Percentiles rank a stretch among this genome's conserved stretches.
Conservation (phyloP, 805 yeast genomes). For the Wilhelminamyces savonicus region DNA sequence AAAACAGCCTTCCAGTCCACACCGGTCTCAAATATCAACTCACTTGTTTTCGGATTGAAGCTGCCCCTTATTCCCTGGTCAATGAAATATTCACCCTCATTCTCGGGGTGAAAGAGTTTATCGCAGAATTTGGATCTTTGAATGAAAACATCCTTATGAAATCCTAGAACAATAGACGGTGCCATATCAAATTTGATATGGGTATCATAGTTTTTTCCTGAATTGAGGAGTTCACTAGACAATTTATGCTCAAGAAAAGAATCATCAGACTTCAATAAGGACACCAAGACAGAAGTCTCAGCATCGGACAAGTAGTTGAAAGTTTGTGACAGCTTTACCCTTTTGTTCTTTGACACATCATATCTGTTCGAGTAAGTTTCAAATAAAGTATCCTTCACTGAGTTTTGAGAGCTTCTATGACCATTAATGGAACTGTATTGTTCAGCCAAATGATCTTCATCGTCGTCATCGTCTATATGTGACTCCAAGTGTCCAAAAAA, state of each 20-base stretch:
- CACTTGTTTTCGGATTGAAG: conserved; percentile 8
- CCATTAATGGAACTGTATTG: no score
- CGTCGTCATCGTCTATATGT: neutral
- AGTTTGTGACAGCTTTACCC: conserved; percentile 8
- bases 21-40: conserved; percentile 14
- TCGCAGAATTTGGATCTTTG: conserved; percentile 23
- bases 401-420: neutral
- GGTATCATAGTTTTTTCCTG: conserved; percentile 30
- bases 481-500: neutral
- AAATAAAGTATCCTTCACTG: conserved; percentile 13
- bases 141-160: conserved; percentile 26
- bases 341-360: conserved; percentile 7
- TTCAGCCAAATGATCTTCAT: neutral
- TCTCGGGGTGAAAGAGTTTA: conserved; percentile 14
- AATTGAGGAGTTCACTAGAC: conserved; percentile 1
- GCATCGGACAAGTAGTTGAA: conserved; percentile 7
- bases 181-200: conserved; percentile 16
- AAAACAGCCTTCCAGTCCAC: conserved; percentile 33
- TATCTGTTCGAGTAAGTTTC: conserved; percentile 9
- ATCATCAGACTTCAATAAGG: neutral
- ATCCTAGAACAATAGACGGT: conserved; percentile 23
- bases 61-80: conserved; percentile 19
- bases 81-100: conserved; percentile 15
- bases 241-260: no score
- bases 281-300: neutral